Percentiles rank a stretch among this genome's conserved stretches.
Evolutionary conservation across 2,329 filamentous ascomycete species (phyloP).

Genomic region (Diaporthe velutina): DNA sequence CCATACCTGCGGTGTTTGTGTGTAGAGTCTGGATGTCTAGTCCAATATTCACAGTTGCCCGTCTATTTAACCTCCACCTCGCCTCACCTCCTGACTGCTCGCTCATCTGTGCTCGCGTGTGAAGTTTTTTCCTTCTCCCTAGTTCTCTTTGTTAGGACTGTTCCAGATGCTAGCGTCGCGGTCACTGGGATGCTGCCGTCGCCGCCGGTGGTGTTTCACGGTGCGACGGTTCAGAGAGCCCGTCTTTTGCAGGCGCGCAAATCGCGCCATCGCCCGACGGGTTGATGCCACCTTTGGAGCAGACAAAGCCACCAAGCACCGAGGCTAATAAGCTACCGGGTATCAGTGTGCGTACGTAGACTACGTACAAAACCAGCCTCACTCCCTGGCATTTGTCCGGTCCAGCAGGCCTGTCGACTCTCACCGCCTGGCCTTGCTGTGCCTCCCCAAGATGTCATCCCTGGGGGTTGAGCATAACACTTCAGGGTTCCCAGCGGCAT

Average conservation of each 20-base stretch:
- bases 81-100: background rate
- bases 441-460: background rate
- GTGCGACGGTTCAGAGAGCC: background rate
- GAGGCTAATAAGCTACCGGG: background rate
- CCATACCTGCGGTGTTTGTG: too few species aligned
- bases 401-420: background rate
- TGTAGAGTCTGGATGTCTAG: background rate
- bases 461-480: slow-evolving; percentile 7
- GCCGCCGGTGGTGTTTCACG: slow-evolving; percentile 8
- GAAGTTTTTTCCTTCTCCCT: too few species aligned
- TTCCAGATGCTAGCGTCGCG: background rate
- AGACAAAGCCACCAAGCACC: slow-evolving; percentile 5
- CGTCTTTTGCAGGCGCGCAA: background rate
- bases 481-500: background rate
- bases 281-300: slow-evolving; percentile 20
- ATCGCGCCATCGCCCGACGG: slow-evolving; percentile 15
- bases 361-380: background rate
- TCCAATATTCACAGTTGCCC: background rate
- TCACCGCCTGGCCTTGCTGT: background rate
- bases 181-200: background rate
- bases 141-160: background rate
- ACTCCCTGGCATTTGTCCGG: background rate
- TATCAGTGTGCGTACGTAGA: background rate
- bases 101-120: background rate
- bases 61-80: background rate